Conservation (phyloP, 2,329 filamentous ascomycete species). For the Lomentospora prolificans region DNA sequence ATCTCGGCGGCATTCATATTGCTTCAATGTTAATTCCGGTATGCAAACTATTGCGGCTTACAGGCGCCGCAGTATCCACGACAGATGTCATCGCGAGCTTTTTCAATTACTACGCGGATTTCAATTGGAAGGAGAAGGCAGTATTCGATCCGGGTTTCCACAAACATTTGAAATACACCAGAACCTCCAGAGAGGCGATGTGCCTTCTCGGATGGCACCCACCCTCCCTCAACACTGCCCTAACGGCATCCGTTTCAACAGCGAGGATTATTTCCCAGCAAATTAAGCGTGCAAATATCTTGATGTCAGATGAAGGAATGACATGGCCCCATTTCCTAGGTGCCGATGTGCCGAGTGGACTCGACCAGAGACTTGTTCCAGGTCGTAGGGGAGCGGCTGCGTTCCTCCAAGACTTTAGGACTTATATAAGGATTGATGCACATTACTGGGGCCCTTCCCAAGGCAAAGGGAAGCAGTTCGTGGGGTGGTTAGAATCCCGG, state of each 20-base stretch:
- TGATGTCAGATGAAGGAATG: constrained; percentile 24
- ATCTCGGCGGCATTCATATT: constrained; percentile 56
- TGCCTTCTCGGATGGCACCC: constrained; percentile 53
- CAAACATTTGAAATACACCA: constrained; percentile 37
- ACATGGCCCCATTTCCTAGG: constrained; percentile 35
- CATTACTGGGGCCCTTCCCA: constrained; percentile 56
- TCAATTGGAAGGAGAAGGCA: constrained; percentile 46
- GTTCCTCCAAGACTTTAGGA: constrained; percentile 42
- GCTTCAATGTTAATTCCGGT: constrained; percentile 50
- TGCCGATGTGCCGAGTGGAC: neutral
- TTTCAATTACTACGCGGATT: constrained; percentile 51
- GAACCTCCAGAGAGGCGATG: constrained; percentile 49
- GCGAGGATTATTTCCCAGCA: constrained; percentile 41
- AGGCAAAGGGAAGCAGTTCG: constrained; percentile 41
- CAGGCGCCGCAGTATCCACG: constrained; percentile 27
- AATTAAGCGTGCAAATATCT: constrained; percentile 32
- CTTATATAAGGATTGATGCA: constrained; percentile 50
- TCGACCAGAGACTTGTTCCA: neutral
- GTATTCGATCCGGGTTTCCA: constrained; percentile 54
- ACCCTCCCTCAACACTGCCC: constrained; percentile 50
- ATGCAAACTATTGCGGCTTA: constrained; percentile 40
- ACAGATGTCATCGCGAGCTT: constrained; percentile 48
- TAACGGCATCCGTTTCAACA: constrained; percentile 42
- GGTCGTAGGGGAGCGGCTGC: constrained; percentile 22
- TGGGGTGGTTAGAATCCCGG: constrained; percentile 56